Evolutionary conservation across 495 filamentous ascomycete species (phyloP).

Genomic region (Articulospora tetracladia): DNA sequence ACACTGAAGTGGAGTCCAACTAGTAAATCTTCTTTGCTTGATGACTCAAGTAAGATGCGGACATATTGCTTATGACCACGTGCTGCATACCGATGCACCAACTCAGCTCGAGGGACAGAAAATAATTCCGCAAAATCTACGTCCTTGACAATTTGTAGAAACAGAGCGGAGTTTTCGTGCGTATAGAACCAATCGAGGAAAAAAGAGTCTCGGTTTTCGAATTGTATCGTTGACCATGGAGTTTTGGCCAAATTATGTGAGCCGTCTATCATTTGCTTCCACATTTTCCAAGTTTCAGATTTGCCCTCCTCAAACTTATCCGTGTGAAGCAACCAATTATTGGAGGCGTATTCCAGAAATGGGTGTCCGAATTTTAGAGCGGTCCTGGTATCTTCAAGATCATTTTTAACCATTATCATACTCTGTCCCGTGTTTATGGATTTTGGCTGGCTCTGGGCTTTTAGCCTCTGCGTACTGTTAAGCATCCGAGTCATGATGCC

Average conservation of each 20-base stretch:
- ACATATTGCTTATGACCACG: conserved; percentile 9
- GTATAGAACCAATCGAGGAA: conserved; percentile 8
- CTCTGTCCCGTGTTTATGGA: background rate
- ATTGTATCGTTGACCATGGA: conserved; percentile 11
- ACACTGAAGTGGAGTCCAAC: conserved; percentile 16
- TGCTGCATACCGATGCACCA: conserved; percentile 4
- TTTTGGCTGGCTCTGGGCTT: background rate
- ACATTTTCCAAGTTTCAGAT: conserved; percentile 11
- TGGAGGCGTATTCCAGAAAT: conserved; percentile 12
- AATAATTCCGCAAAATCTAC: conserved; percentile 6
- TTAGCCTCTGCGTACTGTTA: conserved; percentile 1
- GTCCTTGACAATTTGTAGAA: background rate
- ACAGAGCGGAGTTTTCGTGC: conserved; percentile 12
- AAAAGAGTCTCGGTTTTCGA: background rate
- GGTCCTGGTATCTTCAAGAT: conserved; percentile 5
- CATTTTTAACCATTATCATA: conserved; percentile 3
- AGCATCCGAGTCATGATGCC: conserved; percentile 1
- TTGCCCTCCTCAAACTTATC: conserved; percentile 7
- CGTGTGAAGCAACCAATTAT: conserved; percentile 10
- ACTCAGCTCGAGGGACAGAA: background rate
- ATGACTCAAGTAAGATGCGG: conserved; percentile 8
- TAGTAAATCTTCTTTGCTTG: conserved; percentile 4
- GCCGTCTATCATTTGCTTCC: conserved; percentile 10
- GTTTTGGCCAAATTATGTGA: conserved; percentile 6
- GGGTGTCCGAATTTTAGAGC: conserved; percentile 9